phyloP scores from a whole-genome alignment of 257 asterid genomes.

The Apocynum venetum region DNA sequence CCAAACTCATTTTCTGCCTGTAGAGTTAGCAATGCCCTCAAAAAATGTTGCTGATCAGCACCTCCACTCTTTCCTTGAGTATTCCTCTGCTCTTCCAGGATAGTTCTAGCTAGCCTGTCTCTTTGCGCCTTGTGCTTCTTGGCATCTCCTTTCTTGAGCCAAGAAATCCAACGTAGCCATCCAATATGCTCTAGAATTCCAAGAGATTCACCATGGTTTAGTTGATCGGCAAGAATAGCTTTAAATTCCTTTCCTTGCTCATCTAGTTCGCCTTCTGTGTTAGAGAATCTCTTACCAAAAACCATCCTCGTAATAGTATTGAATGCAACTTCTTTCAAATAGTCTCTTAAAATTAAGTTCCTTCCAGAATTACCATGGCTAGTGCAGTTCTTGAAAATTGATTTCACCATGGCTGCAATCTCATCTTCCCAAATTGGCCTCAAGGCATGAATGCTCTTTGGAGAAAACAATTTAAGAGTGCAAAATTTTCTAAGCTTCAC shows the following conservation, averaged over 20 bases:
- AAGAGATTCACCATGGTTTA: conserved; percentile 66
- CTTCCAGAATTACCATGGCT: conserved; percentile 34
- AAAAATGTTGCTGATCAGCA: conserved; percentile 51
- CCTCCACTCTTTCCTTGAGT: conserved; percentile 55
- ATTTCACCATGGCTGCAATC: conserved; percentile 70
- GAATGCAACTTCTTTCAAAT: conserved; percentile 51
- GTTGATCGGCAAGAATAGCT: conserved; percentile 38
- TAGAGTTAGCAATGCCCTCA: conserved; percentile 57
- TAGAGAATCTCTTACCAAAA: conserved; percentile 57
- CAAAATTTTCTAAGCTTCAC: conserved; percentile 77
- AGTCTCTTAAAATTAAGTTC: background rate
- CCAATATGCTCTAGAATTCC: conserved; percentile 71
- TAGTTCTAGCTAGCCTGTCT: conserved; percentile 57
- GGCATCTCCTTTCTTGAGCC: conserved; percentile 58
- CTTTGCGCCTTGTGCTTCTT: conserved; percentile 55
- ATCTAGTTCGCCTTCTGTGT: conserved; percentile 49
- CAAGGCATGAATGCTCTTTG: conserved; percentile 59
- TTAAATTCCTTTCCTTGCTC: conserved; percentile 17
- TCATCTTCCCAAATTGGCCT: conserved; percentile 79
- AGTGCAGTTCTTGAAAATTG: conserved; percentile 44
- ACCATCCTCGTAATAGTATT: conserved; percentile 76
- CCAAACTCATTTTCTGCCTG: conserved; percentile 65
- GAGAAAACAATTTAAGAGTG: conserved; percentile 62
- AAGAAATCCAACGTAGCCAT: conserved; percentile 81
- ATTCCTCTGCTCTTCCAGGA: conserved; percentile 69